These are phyloP conservation scores for Stagonosporopsis vannaccii DNA, from an alignment of 2,329 filamentous ascomycete genomes.

Conservation along the genomic window DNA sequence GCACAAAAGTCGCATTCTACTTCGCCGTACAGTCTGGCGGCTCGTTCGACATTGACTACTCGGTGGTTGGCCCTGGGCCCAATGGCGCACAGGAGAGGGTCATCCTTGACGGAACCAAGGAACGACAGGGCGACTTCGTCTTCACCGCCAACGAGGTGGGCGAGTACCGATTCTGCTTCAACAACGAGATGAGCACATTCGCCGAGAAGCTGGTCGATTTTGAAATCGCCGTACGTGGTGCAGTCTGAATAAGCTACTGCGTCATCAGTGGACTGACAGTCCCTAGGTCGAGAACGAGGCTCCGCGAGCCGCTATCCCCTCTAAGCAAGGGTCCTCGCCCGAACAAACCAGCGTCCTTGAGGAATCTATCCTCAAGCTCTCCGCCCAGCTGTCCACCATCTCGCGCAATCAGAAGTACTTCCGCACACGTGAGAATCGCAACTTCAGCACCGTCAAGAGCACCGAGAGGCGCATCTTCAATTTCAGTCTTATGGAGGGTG, in stretches of 20 bases:
- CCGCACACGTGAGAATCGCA: slow-evolving; percentile 96
- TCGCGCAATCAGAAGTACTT: slow-evolving; percentile 99
- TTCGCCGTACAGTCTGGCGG: slow-evolving; percentile 99
- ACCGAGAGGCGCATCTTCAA: slow-evolving; percentile 97
- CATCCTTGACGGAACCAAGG: slow-evolving; percentile 86
- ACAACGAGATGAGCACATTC: slow-evolving; percentile 98
- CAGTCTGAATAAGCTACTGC: background rate
- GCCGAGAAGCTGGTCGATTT: slow-evolving; percentile 98
- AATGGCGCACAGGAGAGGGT: slow-evolving; percentile 63
- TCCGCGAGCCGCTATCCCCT: slow-evolving; percentile 76
- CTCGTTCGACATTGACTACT: slow-evolving; percentile 95
- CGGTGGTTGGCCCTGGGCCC: slow-evolving; percentile 75
- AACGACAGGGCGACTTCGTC: slow-evolving; percentile 95
- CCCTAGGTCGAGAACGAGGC: slow-evolving; percentile 93
- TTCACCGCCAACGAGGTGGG: slow-evolving; percentile 89
- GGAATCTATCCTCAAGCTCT: slow-evolving; percentile 95
- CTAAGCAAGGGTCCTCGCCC: slow-evolving; percentile 84
- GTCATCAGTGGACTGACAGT: background rate
- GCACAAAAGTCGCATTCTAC: slow-evolving; percentile 95
- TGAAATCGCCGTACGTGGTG: slow-evolving; percentile 81
- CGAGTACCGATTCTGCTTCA: slow-evolving; percentile 97
- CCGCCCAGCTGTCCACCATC: slow-evolving; percentile 90
- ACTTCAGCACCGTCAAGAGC: slow-evolving; percentile 96
- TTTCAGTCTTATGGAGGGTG: slow-evolving; percentile 91
- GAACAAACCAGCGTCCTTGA: slow-evolving; percentile 90